Base-by-base conservation (phyloP, 306 rosid genomes). In the Cucumis melo region DNA sequence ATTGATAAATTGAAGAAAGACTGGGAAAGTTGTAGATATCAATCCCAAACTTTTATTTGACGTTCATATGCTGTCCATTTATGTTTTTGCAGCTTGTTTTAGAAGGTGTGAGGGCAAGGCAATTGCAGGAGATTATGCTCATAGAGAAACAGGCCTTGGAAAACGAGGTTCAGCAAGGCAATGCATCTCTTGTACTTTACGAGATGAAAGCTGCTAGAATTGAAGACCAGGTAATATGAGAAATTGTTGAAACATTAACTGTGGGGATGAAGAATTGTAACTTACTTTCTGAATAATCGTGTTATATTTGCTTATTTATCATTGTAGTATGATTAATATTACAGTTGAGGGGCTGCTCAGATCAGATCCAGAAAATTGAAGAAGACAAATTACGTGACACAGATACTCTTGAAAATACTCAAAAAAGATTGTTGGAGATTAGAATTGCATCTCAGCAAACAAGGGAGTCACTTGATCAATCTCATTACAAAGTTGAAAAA, bases 51-150 rank as follows among this genome's bases (percentile, higher is more conserved):
- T 58, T 61, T 29, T 61, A 54, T 36, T 36, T 67, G 74, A 13
- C 2, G 36, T 67, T 68, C 20, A 42, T 68, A 23, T 64, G 48
- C 71, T 44, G 7, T 44, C 53, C 38, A 44, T 68, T 1, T 34
- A 11, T 11, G 23, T 74, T 74, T 58, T 74, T 82, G 79, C 88
- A 95, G 99, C 98, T 95, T 86, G 93, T 92, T 78, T 80, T 95
- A 82, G 99, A 95, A 88, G 90, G 98, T 77, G 79, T 88, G 34
- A 84, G 86, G 83, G 89, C 96, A 42, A 88, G 86, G 75, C 98
- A 95, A 59, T 80, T 78, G 80, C 97, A 85, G 54, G 90, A 89
- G 80, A 83, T 86, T 68, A 53, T 89, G 73, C 58, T 87, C 57
- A 81, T 87, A 84, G 97, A 90, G 20, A 92, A 87, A 80, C 74